phyloP scores from a whole-genome alignment of 2,329 filamentous ascomycete genomes.

The Penicillium sp. region DNA sequence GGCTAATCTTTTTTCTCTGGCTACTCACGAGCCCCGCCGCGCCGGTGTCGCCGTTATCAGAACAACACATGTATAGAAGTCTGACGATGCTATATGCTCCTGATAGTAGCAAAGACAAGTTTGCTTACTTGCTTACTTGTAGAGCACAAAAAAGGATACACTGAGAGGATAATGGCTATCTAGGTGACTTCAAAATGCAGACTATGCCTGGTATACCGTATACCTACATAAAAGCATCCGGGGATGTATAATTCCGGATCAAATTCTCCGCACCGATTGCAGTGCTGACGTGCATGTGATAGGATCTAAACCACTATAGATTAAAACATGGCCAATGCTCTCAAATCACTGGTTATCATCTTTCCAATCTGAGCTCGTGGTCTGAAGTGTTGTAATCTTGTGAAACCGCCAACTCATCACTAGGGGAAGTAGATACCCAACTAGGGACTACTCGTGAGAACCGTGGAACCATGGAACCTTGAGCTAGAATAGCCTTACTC shows the following conservation, averaged over 20 bases:
- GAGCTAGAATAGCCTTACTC: neutral
- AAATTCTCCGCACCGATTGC: neutral
- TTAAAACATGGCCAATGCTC: neutral
- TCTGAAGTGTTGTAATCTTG: neutral
- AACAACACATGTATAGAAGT: too few species aligned
- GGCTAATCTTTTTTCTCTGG: too few species aligned
- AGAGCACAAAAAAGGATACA: too few species aligned
- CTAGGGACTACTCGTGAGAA: neutral
- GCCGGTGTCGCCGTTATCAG: too few species aligned
- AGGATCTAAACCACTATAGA: neutral
- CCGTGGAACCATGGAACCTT: too few species aligned
- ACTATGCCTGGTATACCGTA: neutral
- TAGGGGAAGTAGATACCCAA: neutral
- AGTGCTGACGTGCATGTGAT: neutral
- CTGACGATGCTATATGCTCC: too few species aligned
- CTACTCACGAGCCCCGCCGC: too few species aligned
- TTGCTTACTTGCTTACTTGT: too few species aligned
- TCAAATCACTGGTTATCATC: neutral
- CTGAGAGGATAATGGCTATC: too few species aligned
- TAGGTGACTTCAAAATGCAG: too few species aligned
- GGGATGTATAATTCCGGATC: neutral
- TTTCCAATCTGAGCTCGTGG: neutral
- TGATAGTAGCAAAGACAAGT: too few species aligned
- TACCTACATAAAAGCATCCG: neutral
- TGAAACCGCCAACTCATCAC: neutral